Evolutionary conservation across 306 rosid species (phyloP).

Genomic region (Senna tora): DNA sequence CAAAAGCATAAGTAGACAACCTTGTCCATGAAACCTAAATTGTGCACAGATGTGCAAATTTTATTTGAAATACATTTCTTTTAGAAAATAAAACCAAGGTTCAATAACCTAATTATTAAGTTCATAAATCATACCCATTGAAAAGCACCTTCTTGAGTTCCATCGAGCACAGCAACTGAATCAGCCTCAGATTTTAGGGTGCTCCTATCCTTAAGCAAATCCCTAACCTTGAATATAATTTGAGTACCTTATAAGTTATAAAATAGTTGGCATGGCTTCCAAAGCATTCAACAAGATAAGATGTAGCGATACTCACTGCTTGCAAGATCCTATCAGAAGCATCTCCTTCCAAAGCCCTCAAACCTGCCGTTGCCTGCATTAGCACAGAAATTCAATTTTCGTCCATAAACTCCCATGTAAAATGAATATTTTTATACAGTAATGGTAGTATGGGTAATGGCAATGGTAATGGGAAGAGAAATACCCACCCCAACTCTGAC

Average conservation of each 20-base stretch:
- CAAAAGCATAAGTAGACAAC: not conserved
- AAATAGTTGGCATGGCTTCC: not conserved
- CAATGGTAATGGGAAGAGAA: not conserved
- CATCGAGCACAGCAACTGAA: conserved; percentile 80
- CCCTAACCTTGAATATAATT: conserved; percentile 63
- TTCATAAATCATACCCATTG: conserved; percentile 72
- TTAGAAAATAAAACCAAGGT: not conserved
- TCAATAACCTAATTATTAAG: not conserved
- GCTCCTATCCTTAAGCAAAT: conserved; percentile 67
- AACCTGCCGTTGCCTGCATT: conserved; percentile 89
- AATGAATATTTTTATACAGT: not conserved
- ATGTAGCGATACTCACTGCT: conserved; percentile 56
- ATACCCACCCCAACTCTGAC: conserved; percentile 86
- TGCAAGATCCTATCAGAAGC: conserved; percentile 76
- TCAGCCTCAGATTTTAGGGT: conserved; percentile 52
- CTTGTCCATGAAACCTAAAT: not conserved
- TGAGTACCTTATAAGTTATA: conserved; percentile 1
- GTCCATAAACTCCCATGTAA: not conserved
- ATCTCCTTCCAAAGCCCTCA: conserved; percentile 77
- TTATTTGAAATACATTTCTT: not conserved
- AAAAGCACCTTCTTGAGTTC: conserved; percentile 90
- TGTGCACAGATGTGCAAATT: not conserved
- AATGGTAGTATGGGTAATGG: not conserved
- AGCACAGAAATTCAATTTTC: conserved; percentile 31
- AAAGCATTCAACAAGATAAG: conserved; percentile 9